Percentiles rank a stretch among this genome's conserved stretches.
Evolutionary conservation across 352 stramenopile species (phyloP).

Genomic region (Pythium vanterpoolii): DNA sequence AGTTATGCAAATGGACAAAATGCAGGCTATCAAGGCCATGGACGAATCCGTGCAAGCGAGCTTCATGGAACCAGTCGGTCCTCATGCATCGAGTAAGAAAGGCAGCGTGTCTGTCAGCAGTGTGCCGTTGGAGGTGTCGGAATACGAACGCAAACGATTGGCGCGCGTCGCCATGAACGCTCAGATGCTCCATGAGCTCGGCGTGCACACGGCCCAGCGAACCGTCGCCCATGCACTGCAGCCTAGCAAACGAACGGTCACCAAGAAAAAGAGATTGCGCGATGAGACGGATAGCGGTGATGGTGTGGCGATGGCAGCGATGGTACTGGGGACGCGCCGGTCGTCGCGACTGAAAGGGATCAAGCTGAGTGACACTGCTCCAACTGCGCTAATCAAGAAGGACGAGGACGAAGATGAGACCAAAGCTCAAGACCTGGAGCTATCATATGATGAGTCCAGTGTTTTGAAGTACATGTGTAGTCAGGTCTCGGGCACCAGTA

Average conservation of each 20-base stretch:
- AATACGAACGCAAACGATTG: slow-evolving; percentile 44
- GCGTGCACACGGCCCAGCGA: slow-evolving; percentile 18
- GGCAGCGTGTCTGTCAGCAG: no score
- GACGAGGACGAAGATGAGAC: slow-evolving; percentile 1
- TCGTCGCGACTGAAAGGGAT: slow-evolving; percentile 5
- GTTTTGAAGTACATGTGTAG: slow-evolving; percentile 15
- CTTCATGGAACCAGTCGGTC: no score
- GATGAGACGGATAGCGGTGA: slow-evolving; percentile 6
- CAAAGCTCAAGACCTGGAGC: background rate
- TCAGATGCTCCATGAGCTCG: slow-evolving; percentile 40
- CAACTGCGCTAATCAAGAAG: background rate
- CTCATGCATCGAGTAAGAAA: no score
- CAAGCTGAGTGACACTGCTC: slow-evolving; percentile 9
- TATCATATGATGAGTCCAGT: slow-evolving; percentile 12
- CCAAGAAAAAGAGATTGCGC: slow-evolving; percentile 7
- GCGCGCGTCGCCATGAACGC: slow-evolving; percentile 41
- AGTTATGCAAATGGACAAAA: no score
- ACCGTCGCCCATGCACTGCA: background rate
- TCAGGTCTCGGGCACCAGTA: background rate
- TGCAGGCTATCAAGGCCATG: no score
- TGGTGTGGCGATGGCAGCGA: no score
- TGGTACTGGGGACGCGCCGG: background rate
- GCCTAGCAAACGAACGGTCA: background rate
- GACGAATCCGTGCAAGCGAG: no score
- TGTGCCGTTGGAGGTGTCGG: no score